These are phyloP conservation scores for Singerocomus rubriflavus DNA, from an alignment of 1,284 basidiomycete species.

Conservation along the genomic window DNA sequence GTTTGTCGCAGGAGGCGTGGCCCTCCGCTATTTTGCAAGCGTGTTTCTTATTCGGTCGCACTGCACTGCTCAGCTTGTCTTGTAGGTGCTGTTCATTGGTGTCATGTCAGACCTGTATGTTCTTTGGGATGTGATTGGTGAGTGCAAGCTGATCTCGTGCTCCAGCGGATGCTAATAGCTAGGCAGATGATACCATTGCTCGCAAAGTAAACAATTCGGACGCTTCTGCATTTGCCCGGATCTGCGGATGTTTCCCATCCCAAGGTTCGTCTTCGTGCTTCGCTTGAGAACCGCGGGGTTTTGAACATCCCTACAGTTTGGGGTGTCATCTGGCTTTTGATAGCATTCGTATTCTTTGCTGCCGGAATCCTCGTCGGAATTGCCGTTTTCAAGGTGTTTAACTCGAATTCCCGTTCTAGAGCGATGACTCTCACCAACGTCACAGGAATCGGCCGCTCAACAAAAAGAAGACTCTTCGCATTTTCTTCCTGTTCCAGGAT, in stretches of 20 bases:
- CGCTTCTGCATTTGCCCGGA: slow-evolving; percentile 84
- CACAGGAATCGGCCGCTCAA: slow-evolving; percentile 52
- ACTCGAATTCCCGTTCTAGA: not conserved
- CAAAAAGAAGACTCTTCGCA: slow-evolving; percentile 50
- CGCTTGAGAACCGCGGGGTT: too few relatives aligned
- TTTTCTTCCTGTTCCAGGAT: slow-evolving; percentile 66
- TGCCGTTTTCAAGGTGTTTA: slow-evolving; percentile 76
- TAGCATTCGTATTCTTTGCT: slow-evolving; percentile 80
- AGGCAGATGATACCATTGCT: slow-evolving; percentile 79
- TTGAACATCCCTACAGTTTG: slow-evolving; percentile 49
- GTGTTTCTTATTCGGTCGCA: not conserved
- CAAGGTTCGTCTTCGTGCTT: slow-evolving; percentile 43
- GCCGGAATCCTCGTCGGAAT: slow-evolving; percentile 81
- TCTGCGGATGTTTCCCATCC: slow-evolving; percentile 80
- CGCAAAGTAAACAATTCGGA: slow-evolving; percentile 92
- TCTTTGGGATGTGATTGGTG: slow-evolving; percentile 84
- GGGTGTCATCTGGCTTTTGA: slow-evolving; percentile 89
- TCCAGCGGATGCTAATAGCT: slow-evolving; percentile 5
- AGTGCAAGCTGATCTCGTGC: slow-evolving; percentile 18
- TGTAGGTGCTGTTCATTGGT: slow-evolving; percentile 88
- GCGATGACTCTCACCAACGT: slow-evolving; percentile 5
- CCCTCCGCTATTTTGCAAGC: slow-evolving; percentile 68
- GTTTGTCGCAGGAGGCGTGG: slow-evolving; percentile 75
- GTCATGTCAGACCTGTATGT: slow-evolving; percentile 91
- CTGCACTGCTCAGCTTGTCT: not conserved